phyloP scores from a whole-genome alignment of 2,329 filamentous ascomycete species.

The Neocucurbitaria cava region DNA sequence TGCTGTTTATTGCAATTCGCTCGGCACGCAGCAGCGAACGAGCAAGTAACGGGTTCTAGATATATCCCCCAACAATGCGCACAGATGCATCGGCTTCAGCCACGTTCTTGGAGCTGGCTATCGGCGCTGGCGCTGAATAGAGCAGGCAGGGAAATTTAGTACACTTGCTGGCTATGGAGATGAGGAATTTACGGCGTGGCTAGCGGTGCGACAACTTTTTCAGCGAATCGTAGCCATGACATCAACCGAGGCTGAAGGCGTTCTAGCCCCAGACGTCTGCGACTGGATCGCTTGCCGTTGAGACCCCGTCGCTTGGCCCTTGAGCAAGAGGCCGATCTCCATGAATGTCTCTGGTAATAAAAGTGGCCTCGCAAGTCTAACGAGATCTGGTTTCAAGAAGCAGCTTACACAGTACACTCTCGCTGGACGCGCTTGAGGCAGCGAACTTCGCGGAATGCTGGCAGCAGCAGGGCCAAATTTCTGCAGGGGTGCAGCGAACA shows the following conservation, averaged over 20 bases:
- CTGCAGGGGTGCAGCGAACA: background rate
- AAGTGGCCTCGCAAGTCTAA: slow-evolving; percentile 24
- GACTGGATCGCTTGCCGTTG: background rate
- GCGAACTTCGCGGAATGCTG: background rate
- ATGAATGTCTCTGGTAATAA: background rate
- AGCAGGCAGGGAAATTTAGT: slow-evolving; percentile 26
- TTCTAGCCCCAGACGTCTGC: slow-evolving; percentile 17
- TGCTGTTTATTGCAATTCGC: slow-evolving; percentile 2
- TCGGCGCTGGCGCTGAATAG: slow-evolving; percentile 30
- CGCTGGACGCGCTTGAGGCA: background rate
- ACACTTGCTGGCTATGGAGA: slow-evolving; percentile 20
- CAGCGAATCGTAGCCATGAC: slow-evolving; percentile 27
- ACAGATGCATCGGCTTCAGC: slow-evolving; percentile 16
- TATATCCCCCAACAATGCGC: slow-evolving; percentile 8
- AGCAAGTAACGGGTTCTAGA: background rate
- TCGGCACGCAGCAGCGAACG: slow-evolving; percentile 8
- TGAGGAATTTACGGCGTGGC: slow-evolving; percentile 16
- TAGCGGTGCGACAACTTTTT: slow-evolving; percentile 19
- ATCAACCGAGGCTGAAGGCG: slow-evolving; percentile 21
- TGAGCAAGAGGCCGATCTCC: background rate
- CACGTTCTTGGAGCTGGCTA: slow-evolving; percentile 24
- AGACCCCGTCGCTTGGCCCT: background rate
- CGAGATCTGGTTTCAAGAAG: background rate
- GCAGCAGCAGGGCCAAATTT: background rate
- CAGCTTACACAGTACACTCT: too few species aligned